Evolutionary conservation across 306 rosid genomes (phyloP).

Genomic region (Castanea crenata): DNA sequence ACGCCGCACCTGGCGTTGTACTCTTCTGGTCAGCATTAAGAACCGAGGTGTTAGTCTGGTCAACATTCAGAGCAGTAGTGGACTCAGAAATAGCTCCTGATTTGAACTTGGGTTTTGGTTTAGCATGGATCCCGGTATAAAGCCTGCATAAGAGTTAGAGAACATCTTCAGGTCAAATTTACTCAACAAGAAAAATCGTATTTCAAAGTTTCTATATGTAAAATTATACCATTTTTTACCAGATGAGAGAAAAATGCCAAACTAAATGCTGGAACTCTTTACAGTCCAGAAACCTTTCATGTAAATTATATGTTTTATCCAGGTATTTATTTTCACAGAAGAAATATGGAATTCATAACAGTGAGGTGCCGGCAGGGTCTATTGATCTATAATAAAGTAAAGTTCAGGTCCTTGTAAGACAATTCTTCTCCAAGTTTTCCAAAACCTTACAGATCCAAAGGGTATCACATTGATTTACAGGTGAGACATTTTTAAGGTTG

Average conservation of each 20-base stretch:
- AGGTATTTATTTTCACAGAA: too few species aligned
- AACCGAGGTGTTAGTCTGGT: constrained; percentile 60
- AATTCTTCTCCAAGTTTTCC: neutral
- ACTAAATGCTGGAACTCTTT: too few species aligned
- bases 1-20: constrained; percentile 38
- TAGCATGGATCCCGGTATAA: constrained; percentile 95
- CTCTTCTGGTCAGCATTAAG: constrained; percentile 60
- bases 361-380: too few species aligned
- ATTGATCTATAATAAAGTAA: too few species aligned
- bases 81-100: constrained; percentile 94
- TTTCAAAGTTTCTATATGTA: too few species aligned
- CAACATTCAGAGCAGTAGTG: constrained; percentile 86
- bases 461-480: neutral
- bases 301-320: too few species aligned
- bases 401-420: neutral
- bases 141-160: constrained; percentile 45
- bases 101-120: constrained; percentile 81
- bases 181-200: neutral
- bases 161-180: neutral
- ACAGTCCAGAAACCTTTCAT: too few species aligned
- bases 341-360: too few species aligned
- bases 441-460: neutral
- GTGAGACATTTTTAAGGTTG: neutral
- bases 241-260: too few species aligned
- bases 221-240: too few species aligned